A percentile compares a stretch with the other conserved stretches of the same genome.
Conservation (phyloP, 768 basidiomycete species). For the Candolleomyces aberdarensis region DNA sequence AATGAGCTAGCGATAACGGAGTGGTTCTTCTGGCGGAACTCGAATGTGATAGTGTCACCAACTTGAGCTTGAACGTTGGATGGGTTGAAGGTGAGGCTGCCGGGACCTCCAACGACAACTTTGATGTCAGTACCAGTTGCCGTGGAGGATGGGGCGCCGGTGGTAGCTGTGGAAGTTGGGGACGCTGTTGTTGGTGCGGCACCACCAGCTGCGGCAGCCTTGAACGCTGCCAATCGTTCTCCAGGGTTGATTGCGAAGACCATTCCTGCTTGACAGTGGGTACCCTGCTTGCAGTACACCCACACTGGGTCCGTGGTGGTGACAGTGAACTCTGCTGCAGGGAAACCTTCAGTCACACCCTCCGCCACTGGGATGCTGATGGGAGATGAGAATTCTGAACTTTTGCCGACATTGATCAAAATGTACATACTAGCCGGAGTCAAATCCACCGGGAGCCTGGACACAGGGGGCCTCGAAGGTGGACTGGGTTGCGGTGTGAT, state of each 20-base stretch:
- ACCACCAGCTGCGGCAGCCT: slow-evolving; percentile 45
- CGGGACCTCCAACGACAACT: slow-evolving; percentile 41
- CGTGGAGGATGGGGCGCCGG: slow-evolving; percentile 24
- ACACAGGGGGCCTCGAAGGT: slow-evolving; percentile 48
- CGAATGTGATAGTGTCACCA: slow-evolving; percentile 49
- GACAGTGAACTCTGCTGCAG: slow-evolving; percentile 40
- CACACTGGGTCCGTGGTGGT: slow-evolving; percentile 10
- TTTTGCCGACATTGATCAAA: neutral
- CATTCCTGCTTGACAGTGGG: slow-evolving; percentile 20
- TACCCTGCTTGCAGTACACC: slow-evolving; percentile 13
- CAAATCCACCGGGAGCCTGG: slow-evolving; percentile 42
- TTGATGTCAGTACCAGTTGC: slow-evolving; percentile 21
- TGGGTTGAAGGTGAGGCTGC: slow-evolving; percentile 36
- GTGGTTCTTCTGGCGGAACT: slow-evolving; percentile 49
- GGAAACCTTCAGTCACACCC: slow-evolving; percentile 39
- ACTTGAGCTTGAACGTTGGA: slow-evolving; percentile 42
- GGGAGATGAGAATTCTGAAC: neutral
- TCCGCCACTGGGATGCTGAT: slow-evolving; percentile 46
- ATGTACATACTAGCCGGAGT: slow-evolving; percentile 52
- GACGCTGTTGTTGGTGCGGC: slow-evolving; percentile 24
- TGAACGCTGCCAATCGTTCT: slow-evolving; percentile 50
- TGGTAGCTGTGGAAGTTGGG: slow-evolving; percentile 27
- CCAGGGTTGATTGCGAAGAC: slow-evolving; percentile 47
- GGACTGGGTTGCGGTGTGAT: slow-evolving; percentile 59
- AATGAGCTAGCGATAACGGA: slow-evolving; percentile 43